Base-by-base conservation (phyloP, 2,329 filamentous ascomycete genomes). In the Penicillium sp. region DNA sequence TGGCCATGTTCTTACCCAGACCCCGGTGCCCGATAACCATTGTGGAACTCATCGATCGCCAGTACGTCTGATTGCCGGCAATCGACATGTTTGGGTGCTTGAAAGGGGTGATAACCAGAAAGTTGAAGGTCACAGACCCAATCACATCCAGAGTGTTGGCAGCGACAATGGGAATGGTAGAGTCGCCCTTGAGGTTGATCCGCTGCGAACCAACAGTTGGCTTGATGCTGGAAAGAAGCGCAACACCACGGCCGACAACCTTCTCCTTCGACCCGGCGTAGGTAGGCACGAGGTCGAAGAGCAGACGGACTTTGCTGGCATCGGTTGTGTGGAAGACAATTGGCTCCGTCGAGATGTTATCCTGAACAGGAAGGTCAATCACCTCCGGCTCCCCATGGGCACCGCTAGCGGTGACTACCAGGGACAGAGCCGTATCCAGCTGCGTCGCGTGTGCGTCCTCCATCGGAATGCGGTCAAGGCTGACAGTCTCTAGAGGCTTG, bases 41-140 rank as follows among this genome's bases (percentile, higher is more conserved):
- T 2, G 91, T 91, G 3, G 88, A 87, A 10, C 86, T 81, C 64
- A 95, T 75, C 66, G 89, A 94, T 72, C 89, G 95, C 91, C 91
- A 98, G 68, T 97, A 98, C 0, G 90, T 97, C 64, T 94, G 87
- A 47, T 89, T 80, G 28, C 89, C 87, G 1, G 86, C 93, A 54
- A 97, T 84, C 46, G 87, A 86, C 85, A 98, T 93, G 50, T 94
- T 94, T 6, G 89, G 88, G 66, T 97, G 93, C 14, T 83, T 80
- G 70, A 98, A 98, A 0, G 93, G 91, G 0, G 89, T 97, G 58
- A 98, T 89, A 61, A 97, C 81, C 26, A 95, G 73, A 65, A 97
- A 97, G 68, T 96, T 96, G 76, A 98, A 98, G 61, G 95, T 95
- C 56, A 98, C 87, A 0, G 85, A 83, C 13, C 93, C 94, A 56